Evolutionary conservation across 768 basidiomycete genomes (phyloP).

Genomic region (Psilocybe subaeruginosa): DNA sequence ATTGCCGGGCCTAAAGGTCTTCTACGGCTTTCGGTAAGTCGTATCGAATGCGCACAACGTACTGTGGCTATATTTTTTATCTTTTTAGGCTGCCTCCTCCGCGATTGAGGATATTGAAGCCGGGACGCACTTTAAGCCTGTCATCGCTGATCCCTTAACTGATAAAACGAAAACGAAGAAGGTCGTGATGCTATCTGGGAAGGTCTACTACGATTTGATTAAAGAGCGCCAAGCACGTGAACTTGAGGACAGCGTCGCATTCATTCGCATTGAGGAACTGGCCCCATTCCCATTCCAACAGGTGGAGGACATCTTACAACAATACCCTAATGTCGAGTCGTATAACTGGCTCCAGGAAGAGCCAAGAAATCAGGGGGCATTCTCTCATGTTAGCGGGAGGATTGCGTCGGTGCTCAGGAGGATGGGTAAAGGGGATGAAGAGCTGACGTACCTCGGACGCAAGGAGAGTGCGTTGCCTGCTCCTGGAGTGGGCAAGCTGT

Average conservation of each 20-base stretch:
- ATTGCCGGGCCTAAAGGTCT: conserved; percentile 87
- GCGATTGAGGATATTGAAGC: conserved; percentile 59
- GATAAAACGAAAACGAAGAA: conserved; percentile 49
- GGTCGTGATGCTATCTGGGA: conserved; percentile 79
- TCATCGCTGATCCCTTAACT: conserved; percentile 56
- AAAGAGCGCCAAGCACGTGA: conserved; percentile 62
- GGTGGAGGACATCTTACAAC: conserved; percentile 46
- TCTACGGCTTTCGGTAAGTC: conserved; percentile 70
- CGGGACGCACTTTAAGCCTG: conserved; percentile 67
- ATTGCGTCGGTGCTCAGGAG: conserved; percentile 53
- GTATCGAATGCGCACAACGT: too few species aligned
- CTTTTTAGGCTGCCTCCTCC: conserved; percentile 71
- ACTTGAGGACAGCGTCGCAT: conserved; percentile 55
- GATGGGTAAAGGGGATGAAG: conserved; percentile 30
- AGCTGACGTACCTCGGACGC: conserved; percentile 64
- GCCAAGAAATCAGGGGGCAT: conserved; percentile 86
- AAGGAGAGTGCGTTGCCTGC: conserved; percentile 75
- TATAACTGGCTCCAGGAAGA: conserved; percentile 85
- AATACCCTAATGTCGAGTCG: conserved; percentile 46
- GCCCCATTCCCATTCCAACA: conserved; percentile 82
- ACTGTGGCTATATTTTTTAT: neutral
- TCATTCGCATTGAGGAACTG: conserved; percentile 84
- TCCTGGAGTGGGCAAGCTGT: conserved; percentile 73
- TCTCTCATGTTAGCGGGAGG: conserved; percentile 63
- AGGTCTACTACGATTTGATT: conserved; percentile 85